Conservation (phyloP, 2,329 filamentous ascomycete genomes). For the Myotisia sp. region DNA sequence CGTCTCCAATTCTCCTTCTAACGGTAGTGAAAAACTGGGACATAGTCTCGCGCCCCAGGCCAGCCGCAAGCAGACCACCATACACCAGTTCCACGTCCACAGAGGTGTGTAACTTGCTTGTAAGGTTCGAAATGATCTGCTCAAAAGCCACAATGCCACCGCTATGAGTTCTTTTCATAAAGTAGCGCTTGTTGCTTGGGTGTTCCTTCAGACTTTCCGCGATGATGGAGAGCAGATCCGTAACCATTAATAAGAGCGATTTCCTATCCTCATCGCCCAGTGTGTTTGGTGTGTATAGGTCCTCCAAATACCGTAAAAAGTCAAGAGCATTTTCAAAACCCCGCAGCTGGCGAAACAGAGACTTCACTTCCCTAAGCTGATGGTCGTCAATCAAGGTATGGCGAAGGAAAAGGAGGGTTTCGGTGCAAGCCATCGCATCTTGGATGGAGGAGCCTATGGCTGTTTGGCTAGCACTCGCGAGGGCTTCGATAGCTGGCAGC, state of each 20-base stretch:
- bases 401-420: conserved; percentile 50
- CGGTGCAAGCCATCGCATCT: conserved; percentile 33
- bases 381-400: conserved; percentile 46
- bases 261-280: conserved; percentile 49
- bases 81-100: conserved; percentile 54
- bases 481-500: conserved; percentile 24
- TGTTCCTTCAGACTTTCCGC: conserved; percentile 64
- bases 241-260: conserved; percentile 53
- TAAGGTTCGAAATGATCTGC: conserved; percentile 53
- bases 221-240: conserved; percentile 44
- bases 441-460: conserved; percentile 18
- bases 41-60: conserved; percentile 61
- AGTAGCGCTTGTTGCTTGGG: conserved; percentile 76
- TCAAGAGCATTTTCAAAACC: conserved; percentile 65
- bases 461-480: conserved; percentile 22
- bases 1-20: conserved; percentile 18
- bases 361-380: conserved; percentile 44
- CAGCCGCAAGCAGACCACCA: conserved; percentile 67
- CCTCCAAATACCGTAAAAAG: conserved; percentile 55
- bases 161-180: conserved; percentile 58
- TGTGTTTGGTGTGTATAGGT: conserved; percentile 54
- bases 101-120: conserved; percentile 36
- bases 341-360: conserved; percentile 66
- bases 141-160: conserved; percentile 69
- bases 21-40: conserved; percentile 48